These are phyloP conservation scores for Globisporangium radiosum DNA, from an alignment of 352 stramenopile species.

Conservation along the genomic window DNA sequence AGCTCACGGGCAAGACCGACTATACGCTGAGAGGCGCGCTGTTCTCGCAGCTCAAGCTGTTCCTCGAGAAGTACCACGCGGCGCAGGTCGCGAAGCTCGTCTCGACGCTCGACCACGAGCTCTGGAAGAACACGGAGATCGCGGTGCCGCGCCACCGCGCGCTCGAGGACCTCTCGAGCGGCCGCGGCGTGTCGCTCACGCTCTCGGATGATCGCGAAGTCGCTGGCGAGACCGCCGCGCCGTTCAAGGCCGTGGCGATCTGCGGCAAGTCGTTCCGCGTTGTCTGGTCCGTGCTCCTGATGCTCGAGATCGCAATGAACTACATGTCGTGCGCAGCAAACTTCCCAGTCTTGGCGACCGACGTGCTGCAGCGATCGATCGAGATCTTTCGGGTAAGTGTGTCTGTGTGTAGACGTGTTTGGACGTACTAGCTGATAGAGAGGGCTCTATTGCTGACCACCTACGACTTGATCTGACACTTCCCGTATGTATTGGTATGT, in stretches of 20 bases:
- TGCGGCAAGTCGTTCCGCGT: slow-evolving; percentile 92
- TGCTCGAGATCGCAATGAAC: slow-evolving; percentile 95
- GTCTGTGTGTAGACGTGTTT: background rate
- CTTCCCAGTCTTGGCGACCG: slow-evolving; percentile 92
- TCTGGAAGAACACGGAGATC: slow-evolving; percentile 93
- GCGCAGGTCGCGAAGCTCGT: slow-evolving; percentile 89
- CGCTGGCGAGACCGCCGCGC: slow-evolving; percentile 47
- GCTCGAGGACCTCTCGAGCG: slow-evolving; percentile 89
- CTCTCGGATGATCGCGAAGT: slow-evolving; percentile 67
- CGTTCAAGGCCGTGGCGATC: slow-evolving; percentile 82
- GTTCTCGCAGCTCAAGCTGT: slow-evolving; percentile 92
- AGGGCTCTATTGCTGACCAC: background rate
- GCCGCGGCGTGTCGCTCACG: slow-evolving; percentile 76
- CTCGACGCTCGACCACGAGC: slow-evolving; percentile 92
- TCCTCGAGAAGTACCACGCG: slow-evolving; percentile 93
- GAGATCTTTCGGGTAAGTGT: slow-evolving; percentile 79
- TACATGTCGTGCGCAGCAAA: slow-evolving; percentile 92
- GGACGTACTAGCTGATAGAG: no score
- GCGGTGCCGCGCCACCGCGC: slow-evolving; percentile 85
- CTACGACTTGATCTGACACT: background rate
- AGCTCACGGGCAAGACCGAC: slow-evolving; percentile 86
- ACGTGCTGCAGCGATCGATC: slow-evolving; percentile 90
- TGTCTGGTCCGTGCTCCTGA: slow-evolving; percentile 93
- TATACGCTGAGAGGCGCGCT: slow-evolving; percentile 91
- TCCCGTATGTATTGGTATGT: slow-evolving; percentile 2